Conservation (phyloP, 2,329 filamentous ascomycete species). For the Venturia effusa region DNA sequence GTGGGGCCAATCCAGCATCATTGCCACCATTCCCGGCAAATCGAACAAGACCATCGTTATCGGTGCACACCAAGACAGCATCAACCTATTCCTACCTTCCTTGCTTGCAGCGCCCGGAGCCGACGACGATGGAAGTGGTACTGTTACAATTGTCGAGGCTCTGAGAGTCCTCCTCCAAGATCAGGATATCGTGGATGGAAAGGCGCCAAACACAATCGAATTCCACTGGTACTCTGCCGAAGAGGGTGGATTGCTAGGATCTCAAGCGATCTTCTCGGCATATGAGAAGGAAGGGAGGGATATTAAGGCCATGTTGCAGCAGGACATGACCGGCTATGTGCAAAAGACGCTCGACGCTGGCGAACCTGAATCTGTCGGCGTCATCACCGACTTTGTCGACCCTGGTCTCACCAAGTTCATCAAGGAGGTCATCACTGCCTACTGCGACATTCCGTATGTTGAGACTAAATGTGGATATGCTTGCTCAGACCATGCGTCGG, state of each 20-base stretch:
- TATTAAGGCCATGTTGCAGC: slow-evolving; percentile 93
- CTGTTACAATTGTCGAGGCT: slow-evolving; percentile 88
- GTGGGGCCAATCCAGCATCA: slow-evolving; percentile 86
- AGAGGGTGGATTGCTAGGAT: slow-evolving; percentile 77
- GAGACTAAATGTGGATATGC: slow-evolving; percentile 86
- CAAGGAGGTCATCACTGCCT: slow-evolving; percentile 75
- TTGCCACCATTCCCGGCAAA: slow-evolving; percentile 81
- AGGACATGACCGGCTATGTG: slow-evolving; percentile 93
- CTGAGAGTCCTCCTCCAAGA: slow-evolving; percentile 69
- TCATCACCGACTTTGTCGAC: slow-evolving; percentile 89
- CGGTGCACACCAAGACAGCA: slow-evolving; percentile 88
- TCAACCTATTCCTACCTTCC: slow-evolving; percentile 82
- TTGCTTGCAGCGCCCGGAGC: slow-evolving; percentile 79
- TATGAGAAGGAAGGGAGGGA: slow-evolving; percentile 66
- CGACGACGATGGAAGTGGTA: slow-evolving; percentile 90
- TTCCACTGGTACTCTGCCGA: slow-evolving; percentile 96
- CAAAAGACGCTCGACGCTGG: slow-evolving; percentile 75
- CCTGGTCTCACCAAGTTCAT: slow-evolving; percentile 75
- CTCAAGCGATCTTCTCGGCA: slow-evolving; percentile 74
- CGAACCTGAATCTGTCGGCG: slow-evolving; percentile 73
- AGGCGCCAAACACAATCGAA: slow-evolving; percentile 76
- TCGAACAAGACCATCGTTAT: slow-evolving; percentile 77
- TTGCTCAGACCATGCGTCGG: slow-evolving; percentile 64
- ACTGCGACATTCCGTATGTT: slow-evolving; percentile 80
- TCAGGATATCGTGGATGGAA: slow-evolving; percentile 57